phyloP scores from a whole-genome alignment of 768 basidiomycete species.

The Mycena galericulata region DNA sequence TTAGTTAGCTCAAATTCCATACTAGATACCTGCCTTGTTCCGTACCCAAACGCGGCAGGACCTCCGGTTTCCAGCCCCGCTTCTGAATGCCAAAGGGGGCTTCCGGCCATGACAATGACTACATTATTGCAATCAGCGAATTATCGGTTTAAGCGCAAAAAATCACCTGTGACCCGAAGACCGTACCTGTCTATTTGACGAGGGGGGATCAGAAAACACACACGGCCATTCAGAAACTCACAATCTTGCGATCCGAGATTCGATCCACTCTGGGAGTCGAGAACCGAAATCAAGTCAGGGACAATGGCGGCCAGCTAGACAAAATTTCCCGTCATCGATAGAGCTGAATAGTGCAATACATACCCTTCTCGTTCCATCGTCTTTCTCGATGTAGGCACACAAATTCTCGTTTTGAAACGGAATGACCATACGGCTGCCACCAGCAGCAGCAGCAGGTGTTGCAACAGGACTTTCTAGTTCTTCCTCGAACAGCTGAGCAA shows the following conservation, averaged over 20 bases:
- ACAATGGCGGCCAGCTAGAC: constrained; percentile 64
- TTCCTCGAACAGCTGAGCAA: constrained; percentile 44
- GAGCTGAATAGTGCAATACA: not conserved
- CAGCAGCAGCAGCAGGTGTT: constrained; percentile 24
- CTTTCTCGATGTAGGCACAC: constrained; percentile 55
- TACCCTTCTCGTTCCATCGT: constrained; percentile 44
- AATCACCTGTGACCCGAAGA: constrained; percentile 64
- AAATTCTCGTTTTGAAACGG: constrained; percentile 77
- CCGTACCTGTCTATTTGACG: constrained; percentile 63
- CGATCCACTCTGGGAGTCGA: constrained; percentile 71
- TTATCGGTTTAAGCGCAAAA: constrained; percentile 42
- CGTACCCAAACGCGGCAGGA: constrained; percentile 64
- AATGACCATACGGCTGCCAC: constrained; percentile 53
- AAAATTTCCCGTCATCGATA: not conserved
- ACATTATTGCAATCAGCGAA: not conserved
- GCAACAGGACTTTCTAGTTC: constrained; percentile 42
- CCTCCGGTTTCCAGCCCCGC: constrained; percentile 65
- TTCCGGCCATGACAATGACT: constrained; percentile 55
- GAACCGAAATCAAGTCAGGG: constrained; percentile 73
- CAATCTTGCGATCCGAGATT: constrained; percentile 71
- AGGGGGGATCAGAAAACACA: constrained; percentile 5
- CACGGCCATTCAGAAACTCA: constrained; percentile 22
- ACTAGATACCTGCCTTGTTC: not conserved
- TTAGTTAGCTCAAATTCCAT: not conserved
- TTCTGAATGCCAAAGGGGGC: constrained; percentile 65